These are phyloP conservation scores for Scenedesmus sp. DNA, from an alignment of 163 green algal genomes.

Conservation along the genomic window DNA sequence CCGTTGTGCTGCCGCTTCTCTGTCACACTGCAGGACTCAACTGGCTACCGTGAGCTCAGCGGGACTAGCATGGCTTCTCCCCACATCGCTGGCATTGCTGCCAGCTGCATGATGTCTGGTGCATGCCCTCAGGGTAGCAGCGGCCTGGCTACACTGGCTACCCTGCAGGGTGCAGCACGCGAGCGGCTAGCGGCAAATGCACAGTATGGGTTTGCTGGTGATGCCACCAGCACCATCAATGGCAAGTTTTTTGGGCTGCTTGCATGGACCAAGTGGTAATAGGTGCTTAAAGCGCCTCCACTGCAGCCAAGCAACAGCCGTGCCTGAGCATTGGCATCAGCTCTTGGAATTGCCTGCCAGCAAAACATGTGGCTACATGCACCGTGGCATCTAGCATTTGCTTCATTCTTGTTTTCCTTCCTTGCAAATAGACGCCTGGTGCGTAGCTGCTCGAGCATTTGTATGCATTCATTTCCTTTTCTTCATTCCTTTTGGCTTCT, in stretches of 20 bases:
- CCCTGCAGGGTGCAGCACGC: neutral
- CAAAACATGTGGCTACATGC: neutral
- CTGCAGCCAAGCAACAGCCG: too few species aligned
- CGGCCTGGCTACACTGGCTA: neutral
- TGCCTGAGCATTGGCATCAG: too few species aligned
- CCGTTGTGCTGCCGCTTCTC: neutral
- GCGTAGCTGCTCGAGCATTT: neutral
- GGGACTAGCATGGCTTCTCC: slow-evolving; percentile 1
- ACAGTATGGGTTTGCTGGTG: slow-evolving; percentile 12
- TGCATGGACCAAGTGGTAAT: neutral
- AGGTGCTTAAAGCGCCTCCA: neutral
- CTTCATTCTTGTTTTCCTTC: neutral
- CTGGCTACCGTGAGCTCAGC: neutral
- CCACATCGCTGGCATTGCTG: neutral
- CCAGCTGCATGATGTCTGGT: slow-evolving; percentile 9
- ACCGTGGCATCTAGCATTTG: neutral
- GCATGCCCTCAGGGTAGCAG: neutral
- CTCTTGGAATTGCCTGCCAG: neutral
- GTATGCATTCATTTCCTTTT: neutral
- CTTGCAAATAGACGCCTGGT: neutral
- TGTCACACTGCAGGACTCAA: neutral
- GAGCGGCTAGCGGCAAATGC: neutral
- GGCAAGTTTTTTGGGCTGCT: neutral
- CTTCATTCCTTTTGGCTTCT: neutral
- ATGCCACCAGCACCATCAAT: neutral